Conservation (phyloP, 305 asterid genomes). For the Plantago coronopus region DNA sequence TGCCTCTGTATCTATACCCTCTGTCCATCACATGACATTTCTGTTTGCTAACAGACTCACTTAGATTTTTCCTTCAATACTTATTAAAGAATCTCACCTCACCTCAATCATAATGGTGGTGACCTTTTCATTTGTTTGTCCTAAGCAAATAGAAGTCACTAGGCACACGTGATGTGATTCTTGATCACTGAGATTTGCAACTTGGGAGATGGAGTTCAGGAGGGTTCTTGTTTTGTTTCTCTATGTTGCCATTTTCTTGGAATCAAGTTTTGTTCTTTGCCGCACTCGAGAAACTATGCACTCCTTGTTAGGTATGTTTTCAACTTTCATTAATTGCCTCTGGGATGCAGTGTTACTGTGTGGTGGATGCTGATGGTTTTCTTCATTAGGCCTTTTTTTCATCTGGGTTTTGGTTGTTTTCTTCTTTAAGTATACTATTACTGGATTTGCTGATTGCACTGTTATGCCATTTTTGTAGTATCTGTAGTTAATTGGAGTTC, state of each 20-base stretch:
- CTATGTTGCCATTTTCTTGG: slow-evolving; percentile 37
- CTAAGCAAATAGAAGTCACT: too few relatives aligned
- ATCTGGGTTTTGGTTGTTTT: neutral
- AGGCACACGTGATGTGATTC: slow-evolving; percentile 27
- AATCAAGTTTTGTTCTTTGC: slow-evolving; percentile 40
- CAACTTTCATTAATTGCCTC: neutral
- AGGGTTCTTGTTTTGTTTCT: slow-evolving; percentile 32
- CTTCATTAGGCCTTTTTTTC: neutral
- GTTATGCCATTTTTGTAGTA: slow-evolving; percentile 6
- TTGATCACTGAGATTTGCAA: slow-evolving; percentile 45
- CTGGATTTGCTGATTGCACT: neutral
- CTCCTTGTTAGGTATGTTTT: slow-evolving; percentile 56
- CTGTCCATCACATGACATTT: slow-evolving; percentile 23
- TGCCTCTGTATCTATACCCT: neutral
- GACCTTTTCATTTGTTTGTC: slow-evolving; percentile 22
- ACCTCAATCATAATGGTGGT: neutral
- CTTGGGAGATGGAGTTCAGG: slow-evolving; percentile 39
- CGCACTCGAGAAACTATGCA: slow-evolving; percentile 45
- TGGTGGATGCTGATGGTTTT: slow-evolving; percentile 5
- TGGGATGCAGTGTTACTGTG: neutral
- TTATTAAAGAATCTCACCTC: too few relatives aligned
- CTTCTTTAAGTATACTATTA: slow-evolving; percentile 16
- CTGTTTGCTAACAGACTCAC: slow-evolving; percentile 24
- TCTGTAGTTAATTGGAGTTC: slow-evolving; percentile 21
- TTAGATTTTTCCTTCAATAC: slow-evolving; percentile 19